Evolutionary conservation across 2,329 filamentous ascomycete genomes (phyloP).

Genomic region (Lomentospora prolificans): DNA sequence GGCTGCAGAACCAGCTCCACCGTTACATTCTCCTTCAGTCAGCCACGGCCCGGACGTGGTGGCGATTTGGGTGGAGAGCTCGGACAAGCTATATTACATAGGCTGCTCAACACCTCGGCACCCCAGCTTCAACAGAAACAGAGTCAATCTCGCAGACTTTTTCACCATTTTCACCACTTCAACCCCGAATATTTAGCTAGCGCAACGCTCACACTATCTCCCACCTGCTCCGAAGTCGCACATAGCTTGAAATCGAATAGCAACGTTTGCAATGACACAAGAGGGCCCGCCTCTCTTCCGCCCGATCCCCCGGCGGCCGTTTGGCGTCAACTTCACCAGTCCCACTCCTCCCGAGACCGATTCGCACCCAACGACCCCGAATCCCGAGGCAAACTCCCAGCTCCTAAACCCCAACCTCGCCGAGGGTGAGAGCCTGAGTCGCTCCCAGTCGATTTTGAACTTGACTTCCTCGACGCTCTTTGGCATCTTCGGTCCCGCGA

Average conservation of each 20-base stretch:
- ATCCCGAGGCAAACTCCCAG: conserved; percentile 31
- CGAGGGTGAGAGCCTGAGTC: conserved; percentile 18
- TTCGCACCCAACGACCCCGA: conserved; percentile 26
- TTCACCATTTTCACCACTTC: not conserved
- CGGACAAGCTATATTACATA: not conserved
- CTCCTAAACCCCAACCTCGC: conserved; percentile 15
- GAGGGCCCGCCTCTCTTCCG: conserved; percentile 46
- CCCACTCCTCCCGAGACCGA: conserved; percentile 31
- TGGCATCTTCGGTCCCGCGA: conserved; percentile 74
- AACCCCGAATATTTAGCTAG: too few species aligned
- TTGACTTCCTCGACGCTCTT: conserved; percentile 82
- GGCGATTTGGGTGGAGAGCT: not conserved
- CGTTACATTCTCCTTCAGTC: not conserved
- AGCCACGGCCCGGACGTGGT: not conserved
- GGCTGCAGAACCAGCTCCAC: not conserved
- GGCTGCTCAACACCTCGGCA: not conserved
- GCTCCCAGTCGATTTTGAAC: conserved; percentile 72
- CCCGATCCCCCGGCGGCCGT: conserved; percentile 63
- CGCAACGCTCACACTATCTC: too few species aligned
- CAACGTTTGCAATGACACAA: too few species aligned
- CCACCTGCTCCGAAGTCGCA: too few species aligned
- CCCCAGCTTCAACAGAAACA: not conserved
- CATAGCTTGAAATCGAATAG: too few species aligned
- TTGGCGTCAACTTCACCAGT: conserved; percentile 46
- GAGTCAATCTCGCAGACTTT: not conserved